Conservation (phyloP, 257 asterid genomes). For the Coffea canephora region DNA sequence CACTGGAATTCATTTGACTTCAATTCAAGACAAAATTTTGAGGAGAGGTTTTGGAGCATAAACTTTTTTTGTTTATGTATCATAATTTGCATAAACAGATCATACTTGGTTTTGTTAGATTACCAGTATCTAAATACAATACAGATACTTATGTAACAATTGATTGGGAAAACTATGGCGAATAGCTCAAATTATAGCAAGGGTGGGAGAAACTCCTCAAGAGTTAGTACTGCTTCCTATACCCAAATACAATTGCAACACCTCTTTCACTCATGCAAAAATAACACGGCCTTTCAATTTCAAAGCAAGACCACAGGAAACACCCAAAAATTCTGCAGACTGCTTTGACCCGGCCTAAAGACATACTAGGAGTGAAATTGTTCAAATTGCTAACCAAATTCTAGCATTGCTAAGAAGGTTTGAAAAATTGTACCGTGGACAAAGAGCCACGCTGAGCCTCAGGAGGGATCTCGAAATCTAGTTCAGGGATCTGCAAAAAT, state of each 20-base stretch:
- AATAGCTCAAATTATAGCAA: too few species aligned
- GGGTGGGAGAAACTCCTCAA: too few species aligned
- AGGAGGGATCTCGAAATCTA: constrained; percentile 93
- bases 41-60: not conserved
- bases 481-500: constrained; percentile 77
- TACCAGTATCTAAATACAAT: not conserved
- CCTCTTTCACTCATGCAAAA: not conserved
- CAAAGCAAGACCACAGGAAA: not conserved
- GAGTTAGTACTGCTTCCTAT: too few species aligned
- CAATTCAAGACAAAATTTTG: not conserved
- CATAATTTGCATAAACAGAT: not conserved
- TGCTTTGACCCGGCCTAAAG: too few species aligned
- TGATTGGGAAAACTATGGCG: not conserved
- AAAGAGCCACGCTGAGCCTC: constrained; percentile 97
- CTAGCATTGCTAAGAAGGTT: constrained; percentile 4
- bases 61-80: not conserved
- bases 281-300: not conserved
- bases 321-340: not conserved
- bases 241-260: not conserved
- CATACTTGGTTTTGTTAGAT: not conserved
- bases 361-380: not conserved
- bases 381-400: not conserved
- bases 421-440: constrained; percentile 65
- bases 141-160: not conserved
- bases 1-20: not conserved